These are phyloP conservation scores for Termitomyces sp. DNA, from an alignment of 768 basidiomycete species.

Conservation along the genomic window DNA sequence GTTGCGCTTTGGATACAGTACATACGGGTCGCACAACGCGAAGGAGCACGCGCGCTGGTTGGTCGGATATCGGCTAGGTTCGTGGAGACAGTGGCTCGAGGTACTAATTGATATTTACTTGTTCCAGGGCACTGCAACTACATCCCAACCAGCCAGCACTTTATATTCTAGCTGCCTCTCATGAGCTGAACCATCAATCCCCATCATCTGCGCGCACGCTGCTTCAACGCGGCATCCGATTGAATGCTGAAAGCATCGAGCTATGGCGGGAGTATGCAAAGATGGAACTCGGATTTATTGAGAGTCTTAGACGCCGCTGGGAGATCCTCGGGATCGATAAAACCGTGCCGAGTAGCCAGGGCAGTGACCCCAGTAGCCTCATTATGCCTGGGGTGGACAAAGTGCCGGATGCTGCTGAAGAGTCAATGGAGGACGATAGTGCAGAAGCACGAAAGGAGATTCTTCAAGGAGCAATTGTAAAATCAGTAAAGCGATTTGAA, in stretches of 20 bases:
- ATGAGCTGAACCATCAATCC: slow-evolving; percentile 70
- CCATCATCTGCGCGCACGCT: slow-evolving; percentile 78
- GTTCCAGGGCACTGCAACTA: slow-evolving; percentile 73
- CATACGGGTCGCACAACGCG: slow-evolving; percentile 74
- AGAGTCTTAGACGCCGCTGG: slow-evolving; percentile 76
- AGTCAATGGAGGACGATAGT: slow-evolving; percentile 38
- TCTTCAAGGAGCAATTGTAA: slow-evolving; percentile 78
- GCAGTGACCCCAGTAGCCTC: slow-evolving; percentile 17
- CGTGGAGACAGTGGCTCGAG: slow-evolving; percentile 14
- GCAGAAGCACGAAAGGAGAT: too few species aligned
- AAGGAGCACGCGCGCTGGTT: slow-evolving; percentile 74
- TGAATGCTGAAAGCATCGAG: slow-evolving; percentile 64
- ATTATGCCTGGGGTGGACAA: slow-evolving; percentile 18
- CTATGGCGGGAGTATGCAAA: slow-evolving; percentile 89
- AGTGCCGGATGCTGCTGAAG: slow-evolving; percentile 16
- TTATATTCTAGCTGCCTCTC: slow-evolving; percentile 80
- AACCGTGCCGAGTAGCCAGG: slow-evolving; percentile 21
- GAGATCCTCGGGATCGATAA: slow-evolving; percentile 61
- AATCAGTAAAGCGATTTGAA: slow-evolving; percentile 12
- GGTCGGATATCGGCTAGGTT: slow-evolving; percentile 80
- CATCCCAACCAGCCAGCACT: slow-evolving; percentile 75
- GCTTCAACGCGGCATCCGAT: slow-evolving; percentile 78
- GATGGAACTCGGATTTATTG: slow-evolving; percentile 85
- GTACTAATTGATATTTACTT: slow-evolving; percentile 1
- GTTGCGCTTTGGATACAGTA: slow-evolving; percentile 87